Base-by-base conservation (phyloP, 1,139 yeast genomes). In the Keqinozyma sinolaborantium region DNA sequence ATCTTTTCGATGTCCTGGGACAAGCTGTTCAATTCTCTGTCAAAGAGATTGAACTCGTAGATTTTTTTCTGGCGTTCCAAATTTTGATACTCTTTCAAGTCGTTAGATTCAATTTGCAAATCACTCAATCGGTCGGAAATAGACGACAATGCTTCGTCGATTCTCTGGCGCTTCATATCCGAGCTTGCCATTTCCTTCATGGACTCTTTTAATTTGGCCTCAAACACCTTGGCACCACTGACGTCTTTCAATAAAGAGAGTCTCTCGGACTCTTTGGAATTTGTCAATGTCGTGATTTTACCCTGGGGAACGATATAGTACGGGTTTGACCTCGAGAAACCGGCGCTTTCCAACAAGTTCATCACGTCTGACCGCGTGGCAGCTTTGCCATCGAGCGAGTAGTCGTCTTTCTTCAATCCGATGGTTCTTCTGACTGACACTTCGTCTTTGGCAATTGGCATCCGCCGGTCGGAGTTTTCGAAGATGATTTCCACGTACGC, bases 281-380 rank as follows among this genome's bases (percentile, higher is more conserved):
- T 88, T 0, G 98, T 92, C 38, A 92, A 67, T 2, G 83, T 72
- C 0, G 90, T 80, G 47, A 88, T 86, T 46, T 86, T 72, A 11
- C 99, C 99, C 56, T 92, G 99, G 1, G 98, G 98, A 3, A 92
- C 98, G 47, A 92, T 90, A 56, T 92, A 92, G 57, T 90, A 92
- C 0, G 97, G 97, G 43, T 88, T 90, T 3, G 90, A 80, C 38
- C 86, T 72, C 2, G 95, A 84, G 50, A 92, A 88, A 0, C 98
- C 98, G 0, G 96, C 95, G 48, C 87, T 81, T 54, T 92, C 97
- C 26, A 94, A 66, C 41, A 87, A 60, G 43, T 85, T 83, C 79
- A 82, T 79, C 13, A 90, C 73, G 52, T 90, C 97, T 2, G 85
- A 70, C 47, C 88, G 76, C 3, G 94, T 81, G 4, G 92, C 85